Base-by-base conservation (phyloP, 768 basidiomycete species). In the Crassisporium funariophilum region DNA sequence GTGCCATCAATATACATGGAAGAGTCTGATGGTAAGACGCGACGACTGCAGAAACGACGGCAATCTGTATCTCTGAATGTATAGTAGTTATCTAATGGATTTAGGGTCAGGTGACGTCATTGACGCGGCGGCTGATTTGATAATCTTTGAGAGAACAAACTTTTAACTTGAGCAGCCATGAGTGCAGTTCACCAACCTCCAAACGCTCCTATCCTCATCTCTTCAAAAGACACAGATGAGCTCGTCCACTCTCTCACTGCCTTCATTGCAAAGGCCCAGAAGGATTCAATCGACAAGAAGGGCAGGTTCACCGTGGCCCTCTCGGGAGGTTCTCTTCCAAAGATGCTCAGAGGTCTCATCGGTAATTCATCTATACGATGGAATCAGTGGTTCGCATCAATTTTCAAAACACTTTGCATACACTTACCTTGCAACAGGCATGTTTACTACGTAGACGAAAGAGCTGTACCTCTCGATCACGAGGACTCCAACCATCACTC, bases 331-430 rank as follows among this genome's bases (percentile, higher is more conserved):
- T 91, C 88, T 1, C 78, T 98, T 29, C 94, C 95, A 20, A 83
- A 82, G 57, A 78, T 88, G 68, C 82, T 99, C 57, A 75, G 68
- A 40, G 84, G 81, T 3, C 83, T 97, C 55, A 77, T 88, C 54
- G 70, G 59, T 39, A 71, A 85, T 54, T 67, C 76, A 2, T 77
- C 76, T 27, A 79, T 92, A 13, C 87, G 86, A 66, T 99, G 97
- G 95, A 84, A 94, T 62, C 90, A 91, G 66, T 99, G 97, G 95
- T n/a, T n/a, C n/a, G n/a, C n/a, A n/a, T n/a, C n/a, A n/a, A n/a
- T n/a, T n/a, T n/a, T n/a, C n/a, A n/a, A n/a, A n/a, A n/a, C n/a
- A n/a, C n/a, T n/a, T n/a, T n/a, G n/a, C n/a, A n/a, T n/a, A n/a
- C n/a, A n/a, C n/a, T n/a, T n/a, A n/a, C n/a, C n/a, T n/a, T n/a